Evolutionary conservation across 2,329 filamentous ascomycete species (phyloP).

Genomic region (Phaeomoniella chlamydospora): DNA sequence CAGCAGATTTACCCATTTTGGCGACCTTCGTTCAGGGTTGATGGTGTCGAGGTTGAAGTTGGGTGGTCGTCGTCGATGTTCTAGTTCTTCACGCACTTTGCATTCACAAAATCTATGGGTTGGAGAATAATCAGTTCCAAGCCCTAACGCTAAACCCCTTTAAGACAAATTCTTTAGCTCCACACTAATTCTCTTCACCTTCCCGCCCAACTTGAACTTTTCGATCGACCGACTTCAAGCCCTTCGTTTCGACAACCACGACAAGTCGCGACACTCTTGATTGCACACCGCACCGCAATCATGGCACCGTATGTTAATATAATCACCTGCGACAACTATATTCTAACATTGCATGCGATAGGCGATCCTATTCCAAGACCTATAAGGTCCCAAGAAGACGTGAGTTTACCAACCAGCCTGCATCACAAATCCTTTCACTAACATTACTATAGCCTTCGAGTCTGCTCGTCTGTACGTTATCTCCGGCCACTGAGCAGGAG

Average conservation of each 20-base stretch:
- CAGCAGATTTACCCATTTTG: slow-evolving; percentile 75
- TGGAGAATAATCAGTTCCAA: slow-evolving; percentile 3
- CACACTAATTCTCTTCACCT: slow-evolving; percentile 9
- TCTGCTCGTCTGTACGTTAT: slow-evolving; percentile 97
- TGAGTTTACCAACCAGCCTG: slow-evolving; percentile 22
- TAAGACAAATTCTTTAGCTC: slow-evolving; percentile 7
- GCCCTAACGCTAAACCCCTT: slow-evolving; percentile 12
- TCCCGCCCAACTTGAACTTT: slow-evolving; percentile 3
- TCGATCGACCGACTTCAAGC: slow-evolving; percentile 4
- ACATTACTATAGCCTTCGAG: slow-evolving; percentile 58
- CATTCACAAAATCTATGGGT: slow-evolving; percentile 3
- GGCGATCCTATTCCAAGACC: slow-evolving; percentile 90
- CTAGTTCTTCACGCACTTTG: background rate
- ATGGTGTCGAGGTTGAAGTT: slow-evolving; percentile 22
- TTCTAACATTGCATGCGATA: slow-evolving; percentile 13
- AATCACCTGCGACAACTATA: slow-evolving; percentile 4
- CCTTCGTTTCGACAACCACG: slow-evolving; percentile 3
- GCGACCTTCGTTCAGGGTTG: slow-evolving; percentile 33
- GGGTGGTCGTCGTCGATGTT: slow-evolving; percentile 8
- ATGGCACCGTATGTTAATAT: slow-evolving; percentile 28
- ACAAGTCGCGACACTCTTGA: slow-evolving; percentile 4
- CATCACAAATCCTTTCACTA: slow-evolving; percentile 6
- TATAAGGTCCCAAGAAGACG: slow-evolving; percentile 94
- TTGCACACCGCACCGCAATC: slow-evolving; percentile 17
- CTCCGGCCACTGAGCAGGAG: slow-evolving; percentile 93